Conservation (phyloP, 441 rosid species). For the Mallotus repandus region DNA sequence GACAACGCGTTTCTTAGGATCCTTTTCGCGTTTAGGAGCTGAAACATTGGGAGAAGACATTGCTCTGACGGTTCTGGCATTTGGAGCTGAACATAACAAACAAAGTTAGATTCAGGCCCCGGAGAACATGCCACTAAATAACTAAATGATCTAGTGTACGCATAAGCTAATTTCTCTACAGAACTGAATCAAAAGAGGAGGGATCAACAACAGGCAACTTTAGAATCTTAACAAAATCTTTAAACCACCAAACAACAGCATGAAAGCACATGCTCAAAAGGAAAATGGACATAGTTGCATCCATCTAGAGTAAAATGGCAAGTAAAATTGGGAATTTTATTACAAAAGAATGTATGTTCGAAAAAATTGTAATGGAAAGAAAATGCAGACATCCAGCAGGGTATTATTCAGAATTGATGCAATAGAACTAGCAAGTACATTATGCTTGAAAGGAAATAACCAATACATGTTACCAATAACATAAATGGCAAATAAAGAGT, state of each 20-base stretch:
- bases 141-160: not conserved
- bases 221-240: not conserved
- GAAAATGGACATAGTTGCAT: not conserved
- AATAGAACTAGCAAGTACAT: not conserved
- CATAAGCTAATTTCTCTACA: not conserved
- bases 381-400: too few relatives aligned
- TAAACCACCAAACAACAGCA: not conserved
- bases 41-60: constrained; percentile 40
- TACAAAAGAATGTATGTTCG: too few relatives aligned
- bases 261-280: not conserved
- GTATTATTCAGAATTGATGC: not conserved
- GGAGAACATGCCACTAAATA: too few relatives aligned
- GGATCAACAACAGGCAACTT: not conserved
- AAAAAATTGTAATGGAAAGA: too few relatives aligned
- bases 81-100: constrained; percentile 35
- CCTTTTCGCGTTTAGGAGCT: constrained; percentile 51
- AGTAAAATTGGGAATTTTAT: not conserved
- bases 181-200: not conserved
- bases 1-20: constrained; percentile 53
- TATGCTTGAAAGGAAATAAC: not conserved
- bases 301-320: too few relatives aligned
- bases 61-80: constrained; percentile 40
- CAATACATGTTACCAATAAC: not conserved
- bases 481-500: not conserved
- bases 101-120: not conserved